These are phyloP conservation scores for Corymbia calophylla DNA, from an alignment of 441 rosid genomes.

Conservation along the genomic window DNA sequence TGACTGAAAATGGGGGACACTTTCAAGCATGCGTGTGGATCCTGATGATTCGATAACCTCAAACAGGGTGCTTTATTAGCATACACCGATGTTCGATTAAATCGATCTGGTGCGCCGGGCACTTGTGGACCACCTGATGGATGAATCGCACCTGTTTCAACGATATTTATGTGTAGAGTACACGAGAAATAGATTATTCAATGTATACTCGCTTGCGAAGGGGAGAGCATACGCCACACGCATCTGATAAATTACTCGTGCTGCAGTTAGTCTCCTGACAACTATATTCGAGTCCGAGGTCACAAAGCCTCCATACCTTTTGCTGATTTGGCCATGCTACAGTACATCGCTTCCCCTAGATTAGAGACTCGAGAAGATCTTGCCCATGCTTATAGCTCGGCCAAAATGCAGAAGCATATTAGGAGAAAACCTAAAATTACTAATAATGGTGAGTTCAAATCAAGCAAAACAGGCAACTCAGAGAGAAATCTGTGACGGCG, in stretches of 20 bases:
- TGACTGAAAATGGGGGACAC: background rate
- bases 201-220: background rate
- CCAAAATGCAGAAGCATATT: background rate
- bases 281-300: background rate
- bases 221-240: background rate
- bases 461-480: background rate
- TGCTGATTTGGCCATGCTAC: background rate
- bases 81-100: background rate
- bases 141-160: background rate
- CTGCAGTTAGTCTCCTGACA: background rate
- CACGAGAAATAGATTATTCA: background rate
- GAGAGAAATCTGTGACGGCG: background rate
- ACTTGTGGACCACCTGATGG: background rate
- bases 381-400: background rate
- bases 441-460: background rate
- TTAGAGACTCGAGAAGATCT: background rate
- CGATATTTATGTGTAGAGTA: background rate
- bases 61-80: background rate
- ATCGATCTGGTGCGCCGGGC: background rate
- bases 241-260: background rate
- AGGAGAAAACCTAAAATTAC: background rate
- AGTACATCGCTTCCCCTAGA: background rate
- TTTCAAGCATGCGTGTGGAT: background rate
- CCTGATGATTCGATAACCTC: background rate
- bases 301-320: background rate